A percentile compares a stretch with the other conserved stretches of the same genome.
phyloP scores from a whole-genome alignment of 441 rosid genomes.

The Arabidopsis lyrata region DNA sequence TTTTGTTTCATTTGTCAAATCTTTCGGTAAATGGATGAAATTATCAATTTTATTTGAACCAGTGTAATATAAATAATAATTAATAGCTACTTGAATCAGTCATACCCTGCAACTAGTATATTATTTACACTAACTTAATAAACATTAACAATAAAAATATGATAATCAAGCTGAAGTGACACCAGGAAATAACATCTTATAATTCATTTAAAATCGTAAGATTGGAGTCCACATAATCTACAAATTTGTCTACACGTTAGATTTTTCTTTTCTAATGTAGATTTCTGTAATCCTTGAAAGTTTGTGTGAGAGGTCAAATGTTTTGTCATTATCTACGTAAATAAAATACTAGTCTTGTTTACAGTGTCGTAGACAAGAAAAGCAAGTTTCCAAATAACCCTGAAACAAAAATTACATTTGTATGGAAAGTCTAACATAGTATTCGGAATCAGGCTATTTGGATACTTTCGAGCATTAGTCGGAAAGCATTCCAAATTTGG shows the following conservation, averaged over 20 bases:
- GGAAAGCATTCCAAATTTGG: too few species aligned
- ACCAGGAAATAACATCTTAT: conserved; percentile 10
- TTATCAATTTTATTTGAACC: too few species aligned
- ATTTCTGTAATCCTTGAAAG: conserved; percentile 20
- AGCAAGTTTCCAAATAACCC: conserved; percentile 3
- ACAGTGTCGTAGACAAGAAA: conserved; percentile 9
- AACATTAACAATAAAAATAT: not conserved
- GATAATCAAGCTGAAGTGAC: conserved; percentile 26
- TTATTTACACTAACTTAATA: conserved; percentile 16
- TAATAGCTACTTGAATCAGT: not conserved
- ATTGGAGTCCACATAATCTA: conserved; percentile 33
- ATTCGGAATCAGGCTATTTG: too few species aligned
- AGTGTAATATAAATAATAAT: not conserved
- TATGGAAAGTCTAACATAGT: too few species aligned
- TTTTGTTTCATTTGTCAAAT: not conserved
- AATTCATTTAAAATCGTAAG: conserved; percentile 7
- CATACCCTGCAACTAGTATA: conserved; percentile 22
- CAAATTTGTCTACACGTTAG: conserved; percentile 33
- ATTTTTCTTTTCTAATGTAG: conserved; percentile 8
- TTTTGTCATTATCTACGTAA: conserved; percentile 30
- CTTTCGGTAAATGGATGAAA: not conserved
- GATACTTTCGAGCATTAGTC: too few species aligned
- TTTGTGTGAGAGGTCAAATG: conserved; percentile 11
- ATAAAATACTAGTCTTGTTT: not conserved
- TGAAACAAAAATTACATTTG: too few species aligned